Base-by-base conservation (phyloP, 2,329 filamentous ascomycete genomes). In the Ceratocystis destructans region DNA sequence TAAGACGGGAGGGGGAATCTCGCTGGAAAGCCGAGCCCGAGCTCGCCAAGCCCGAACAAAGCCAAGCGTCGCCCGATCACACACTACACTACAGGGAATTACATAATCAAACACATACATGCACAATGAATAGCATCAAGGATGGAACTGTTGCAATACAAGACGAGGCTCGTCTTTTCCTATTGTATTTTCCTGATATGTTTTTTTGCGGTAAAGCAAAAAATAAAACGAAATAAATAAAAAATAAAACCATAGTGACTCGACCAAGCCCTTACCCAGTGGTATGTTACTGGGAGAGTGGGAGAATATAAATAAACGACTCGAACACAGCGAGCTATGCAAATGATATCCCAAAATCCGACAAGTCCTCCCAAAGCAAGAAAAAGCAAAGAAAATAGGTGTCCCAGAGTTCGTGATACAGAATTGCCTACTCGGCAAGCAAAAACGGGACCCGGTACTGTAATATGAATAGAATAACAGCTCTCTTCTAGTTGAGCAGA, bases 321-420 rank as follows among this genome's bases (percentile, higher is more conserved):
- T 41, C 37, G 37, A 62, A 53, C 15, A 48, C 45, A 64, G 25
- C 22, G 17, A 22, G 50, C 22, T 17, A 64, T 37, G 48, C 48
- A 57, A 64, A 50, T 64, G 48, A 57, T 57, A 57, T 64, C 63
- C 50, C 28, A 20, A 64, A 31, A 53, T 41, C 20, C n/a, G 55
- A 55, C 22, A 64, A 41, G 46, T 31, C 46, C 48, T 10, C 48
- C 48, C 48, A 28, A 20, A 67, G 25, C n/a, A 53, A 45, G 62
- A 31, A 66, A 25, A 61, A 48, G 61, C 12, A 66, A 65, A 41
- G n/a, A 61, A 46, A 66, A 50, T 15, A 53, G 3, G 48, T 53
- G 22, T 8, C 22, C 1, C 48, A 53, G 48, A 15, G 48, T 25
- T 53, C 48, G 17, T 28, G 48, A 50, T 25, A 7, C 48, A 28